Percentiles rank a stretch among this genome's conserved stretches.
phyloP scores from a whole-genome alignment of 148 eudicot genomes.

The Limonium bicolor region DNA sequence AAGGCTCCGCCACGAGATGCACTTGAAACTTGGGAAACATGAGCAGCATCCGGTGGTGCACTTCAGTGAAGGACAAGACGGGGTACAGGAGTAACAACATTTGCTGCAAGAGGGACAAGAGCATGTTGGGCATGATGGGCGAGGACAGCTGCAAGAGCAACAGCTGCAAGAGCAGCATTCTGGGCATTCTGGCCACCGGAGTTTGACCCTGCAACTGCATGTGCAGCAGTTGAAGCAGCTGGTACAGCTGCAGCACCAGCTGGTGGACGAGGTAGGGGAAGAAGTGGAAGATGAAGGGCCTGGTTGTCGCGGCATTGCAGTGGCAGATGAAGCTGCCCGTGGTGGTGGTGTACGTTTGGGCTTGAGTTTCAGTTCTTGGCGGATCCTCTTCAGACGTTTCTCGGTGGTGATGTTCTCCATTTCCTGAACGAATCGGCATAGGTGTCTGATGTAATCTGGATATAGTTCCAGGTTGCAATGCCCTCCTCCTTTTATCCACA shows the following conservation, averaged over 20 bases:
- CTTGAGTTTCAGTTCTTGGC: constrained; percentile 26
- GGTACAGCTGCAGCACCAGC: constrained; percentile 34
- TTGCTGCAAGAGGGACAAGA: constrained; percentile 6
- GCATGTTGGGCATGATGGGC: constrained; percentile 19
- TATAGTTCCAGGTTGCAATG: constrained; percentile 96
- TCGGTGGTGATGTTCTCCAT: constrained; percentile 79
- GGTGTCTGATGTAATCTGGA: constrained; percentile 94
- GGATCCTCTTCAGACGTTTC: constrained; percentile 53
- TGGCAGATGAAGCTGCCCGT: too few relatives aligned
- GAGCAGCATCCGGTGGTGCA: constrained; percentile 3
- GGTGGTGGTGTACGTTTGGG: constrained; percentile 8
- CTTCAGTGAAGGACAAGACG: not conserved
- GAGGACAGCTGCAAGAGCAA: constrained; percentile 21
- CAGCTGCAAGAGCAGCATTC: constrained; percentile 14
- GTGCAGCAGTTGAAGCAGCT: constrained; percentile 32
- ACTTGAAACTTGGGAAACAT: constrained; percentile 2
- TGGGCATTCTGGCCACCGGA: constrained; percentile 26
- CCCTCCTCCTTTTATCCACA: constrained; percentile 99
- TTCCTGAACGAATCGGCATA: constrained; percentile 66
- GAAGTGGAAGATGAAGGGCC: too few relatives aligned
- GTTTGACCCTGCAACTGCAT: constrained; percentile 27
- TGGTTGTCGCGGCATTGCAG: too few relatives aligned
- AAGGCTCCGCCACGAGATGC: constrained; percentile 18
- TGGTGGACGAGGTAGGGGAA: constrained; percentile 7
- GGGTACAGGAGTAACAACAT: constrained; percentile 6